phyloP scores from a whole-genome alignment of 371 early-diverging fungal genomes.

The Entomophthora muscae region DNA sequence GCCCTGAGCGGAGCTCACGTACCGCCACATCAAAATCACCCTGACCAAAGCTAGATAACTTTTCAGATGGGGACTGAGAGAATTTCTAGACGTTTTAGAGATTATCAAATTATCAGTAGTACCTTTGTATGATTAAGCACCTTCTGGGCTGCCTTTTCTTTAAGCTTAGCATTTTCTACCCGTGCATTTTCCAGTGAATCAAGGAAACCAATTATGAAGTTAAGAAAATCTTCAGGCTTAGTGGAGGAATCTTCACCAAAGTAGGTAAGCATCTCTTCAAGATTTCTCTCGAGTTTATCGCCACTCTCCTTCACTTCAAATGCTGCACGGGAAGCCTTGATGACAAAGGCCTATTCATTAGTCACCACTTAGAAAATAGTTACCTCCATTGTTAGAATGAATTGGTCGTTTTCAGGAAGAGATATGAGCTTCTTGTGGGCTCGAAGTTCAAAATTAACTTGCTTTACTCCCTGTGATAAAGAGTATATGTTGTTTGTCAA shows the following conservation, averaged over 20 bases:
- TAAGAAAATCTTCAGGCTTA: slow-evolving; percentile 81
- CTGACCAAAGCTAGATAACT: slow-evolving; percentile 1
- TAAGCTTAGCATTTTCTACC: slow-evolving; percentile 11
- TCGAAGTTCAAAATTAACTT: slow-evolving; percentile 34
- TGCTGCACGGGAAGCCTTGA: slow-evolving; percentile 24
- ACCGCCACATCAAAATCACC: slow-evolving; percentile 14
- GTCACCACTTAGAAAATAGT: slow-evolving; percentile 12
- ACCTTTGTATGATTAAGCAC: not conserved
- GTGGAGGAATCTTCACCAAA: slow-evolving; percentile 72
- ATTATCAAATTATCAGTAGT: not conserved
- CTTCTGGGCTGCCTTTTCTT: slow-evolving; percentile 1
- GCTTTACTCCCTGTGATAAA: slow-evolving; percentile 28
- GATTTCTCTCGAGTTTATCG: slow-evolving; percentile 40
- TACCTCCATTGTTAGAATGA: slow-evolving; percentile 44
- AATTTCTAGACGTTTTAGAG: not conserved
- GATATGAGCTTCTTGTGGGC: slow-evolving; percentile 15
- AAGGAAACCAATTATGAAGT: slow-evolving; percentile 28
- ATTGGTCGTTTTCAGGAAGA: slow-evolving; percentile 36
- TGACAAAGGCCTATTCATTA: slow-evolving; percentile 28
- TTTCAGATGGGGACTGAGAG: not conserved
- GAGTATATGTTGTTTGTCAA: slow-evolving; percentile 38
- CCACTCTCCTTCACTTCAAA: slow-evolving; percentile 26
- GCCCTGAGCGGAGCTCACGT: slow-evolving; percentile 11
- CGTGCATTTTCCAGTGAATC: slow-evolving; percentile 14
- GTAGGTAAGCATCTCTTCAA: slow-evolving; percentile 42